phyloP scores from a whole-genome alignment of 164 flowering plant species.

The Chimonanthus salicifolius region DNA sequence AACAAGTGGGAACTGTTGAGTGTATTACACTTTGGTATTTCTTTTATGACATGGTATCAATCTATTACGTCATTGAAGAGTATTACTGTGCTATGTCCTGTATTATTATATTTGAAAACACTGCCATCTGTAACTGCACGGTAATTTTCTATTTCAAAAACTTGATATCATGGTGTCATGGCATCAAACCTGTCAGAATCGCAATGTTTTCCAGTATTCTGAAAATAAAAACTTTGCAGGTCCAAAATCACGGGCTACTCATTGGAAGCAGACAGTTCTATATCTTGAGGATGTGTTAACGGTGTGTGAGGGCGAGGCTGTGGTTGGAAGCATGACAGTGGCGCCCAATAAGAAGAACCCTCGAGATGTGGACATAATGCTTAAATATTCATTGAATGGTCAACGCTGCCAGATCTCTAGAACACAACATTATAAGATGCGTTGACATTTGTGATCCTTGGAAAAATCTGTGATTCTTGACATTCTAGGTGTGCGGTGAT shows the following conservation, averaged over 20 bases:
- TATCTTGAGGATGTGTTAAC: slow-evolving; percentile 92
- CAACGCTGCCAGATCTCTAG: slow-evolving; percentile 50
- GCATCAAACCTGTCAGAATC: neutral
- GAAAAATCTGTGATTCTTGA: neutral
- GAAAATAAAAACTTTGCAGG: slow-evolving; percentile 38
- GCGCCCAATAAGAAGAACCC: slow-evolving; percentile 88
- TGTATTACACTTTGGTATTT: too few relatives aligned
- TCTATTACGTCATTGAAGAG: neutral
- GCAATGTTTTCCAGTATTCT: neutral
- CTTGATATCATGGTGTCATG: neutral
- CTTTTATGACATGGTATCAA: too few relatives aligned
- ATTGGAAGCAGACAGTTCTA: slow-evolving; percentile 96
- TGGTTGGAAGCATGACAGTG: slow-evolving; percentile 79
- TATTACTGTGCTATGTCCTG: neutral
- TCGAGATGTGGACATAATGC: slow-evolving; percentile 80
- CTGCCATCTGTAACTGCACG: neutral
- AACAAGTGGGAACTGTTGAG: too few relatives aligned
- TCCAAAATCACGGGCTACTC: slow-evolving; percentile 81
- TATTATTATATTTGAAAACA: neutral
- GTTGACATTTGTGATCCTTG: slow-evolving; percentile 25
- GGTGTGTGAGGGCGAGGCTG: slow-evolving; percentile 77
- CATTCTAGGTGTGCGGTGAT: neutral
- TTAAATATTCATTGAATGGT: slow-evolving; percentile 74
- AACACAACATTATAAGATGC: slow-evolving; percentile 75
- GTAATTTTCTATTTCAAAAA: neutral